Conservation (phyloP, 169 alveolate genomes). For the Amoebophrya sp. region DNA sequence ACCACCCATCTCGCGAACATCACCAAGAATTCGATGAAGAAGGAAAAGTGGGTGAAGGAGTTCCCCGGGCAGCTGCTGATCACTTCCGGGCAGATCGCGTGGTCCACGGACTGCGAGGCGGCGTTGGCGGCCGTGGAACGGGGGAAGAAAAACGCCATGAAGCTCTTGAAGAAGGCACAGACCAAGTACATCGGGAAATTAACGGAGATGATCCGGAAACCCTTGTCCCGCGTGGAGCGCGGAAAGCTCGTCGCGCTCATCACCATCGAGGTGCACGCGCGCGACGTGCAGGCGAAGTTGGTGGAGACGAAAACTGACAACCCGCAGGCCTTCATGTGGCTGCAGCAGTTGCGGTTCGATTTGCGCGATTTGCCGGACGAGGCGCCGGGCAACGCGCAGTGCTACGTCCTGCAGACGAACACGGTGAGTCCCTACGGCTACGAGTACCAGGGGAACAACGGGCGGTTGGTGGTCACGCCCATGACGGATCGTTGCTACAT, state of each 20-base stretch:
- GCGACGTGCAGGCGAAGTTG: constrained; percentile 70
- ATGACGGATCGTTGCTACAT: constrained; percentile 87
- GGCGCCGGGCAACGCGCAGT: constrained; percentile 40
- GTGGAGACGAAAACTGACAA: constrained; percentile 63
- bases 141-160: constrained; percentile 74
- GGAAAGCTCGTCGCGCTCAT: constrained; percentile 79
- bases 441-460: constrained; percentile 92
- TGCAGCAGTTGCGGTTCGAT: constrained; percentile 77
- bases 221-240: constrained; percentile 66
- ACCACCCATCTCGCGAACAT: constrained; percentile 40
- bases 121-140: constrained; percentile 71
- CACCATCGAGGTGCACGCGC: constrained; percentile 85
- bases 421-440: constrained; percentile 87
- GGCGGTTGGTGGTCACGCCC: constrained; percentile 91
- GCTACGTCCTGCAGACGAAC: constrained; percentile 84
- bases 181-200: constrained; percentile 73
- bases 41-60: constrained; percentile 67
- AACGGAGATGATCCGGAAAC: constrained; percentile 73
- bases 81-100: constrained; percentile 78
- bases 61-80: constrained; percentile 76
- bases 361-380: constrained; percentile 60
- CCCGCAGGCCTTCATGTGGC: constrained; percentile 86
- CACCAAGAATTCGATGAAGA: constrained; percentile 57
- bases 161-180: constrained; percentile 71
- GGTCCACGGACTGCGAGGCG: constrained; percentile 74